These are phyloP conservation scores for Mucuna pruriens DNA, from an alignment of 306 rosid species.

Conservation along the genomic window DNA sequence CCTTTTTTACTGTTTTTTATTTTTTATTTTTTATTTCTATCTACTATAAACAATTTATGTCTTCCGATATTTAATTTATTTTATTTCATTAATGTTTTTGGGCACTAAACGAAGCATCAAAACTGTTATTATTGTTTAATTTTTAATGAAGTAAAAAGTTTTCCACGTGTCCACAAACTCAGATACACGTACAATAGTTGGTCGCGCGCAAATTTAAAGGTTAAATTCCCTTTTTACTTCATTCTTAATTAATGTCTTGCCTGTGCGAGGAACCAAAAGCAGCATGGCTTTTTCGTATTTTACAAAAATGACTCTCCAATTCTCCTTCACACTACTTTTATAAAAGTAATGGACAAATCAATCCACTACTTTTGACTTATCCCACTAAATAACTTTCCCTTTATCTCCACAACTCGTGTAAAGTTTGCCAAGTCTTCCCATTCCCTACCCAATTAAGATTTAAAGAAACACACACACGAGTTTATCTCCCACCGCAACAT, in stretches of 20 bases:
- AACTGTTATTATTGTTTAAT: neutral
- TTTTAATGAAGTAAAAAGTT: neutral
- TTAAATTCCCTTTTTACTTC: conserved; percentile 8
- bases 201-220: neutral
- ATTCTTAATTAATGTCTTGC: conserved; percentile 14
- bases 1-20: no score
- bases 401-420: neutral
- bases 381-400: neutral
- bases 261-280: conserved; percentile 31
- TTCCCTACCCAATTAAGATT: neutral
- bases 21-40: no score
- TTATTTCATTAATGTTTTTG: no score
- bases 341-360: conserved; percentile 34
- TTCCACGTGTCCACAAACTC: neutral
- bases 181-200: conserved; percentile 5
- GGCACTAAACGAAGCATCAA: no score
- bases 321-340: conserved; percentile 27
- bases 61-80: no score
- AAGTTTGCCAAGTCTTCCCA: neutral
- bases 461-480: no score
- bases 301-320: conserved; percentile 18
- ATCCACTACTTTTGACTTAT: neutral
- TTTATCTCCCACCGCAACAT: neutral
- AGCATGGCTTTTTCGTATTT: conserved; percentile 32
- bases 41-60: no score